phyloP scores from a whole-genome alignment of 768 basidiomycete genomes.

The Trametes coccinea region DNA sequence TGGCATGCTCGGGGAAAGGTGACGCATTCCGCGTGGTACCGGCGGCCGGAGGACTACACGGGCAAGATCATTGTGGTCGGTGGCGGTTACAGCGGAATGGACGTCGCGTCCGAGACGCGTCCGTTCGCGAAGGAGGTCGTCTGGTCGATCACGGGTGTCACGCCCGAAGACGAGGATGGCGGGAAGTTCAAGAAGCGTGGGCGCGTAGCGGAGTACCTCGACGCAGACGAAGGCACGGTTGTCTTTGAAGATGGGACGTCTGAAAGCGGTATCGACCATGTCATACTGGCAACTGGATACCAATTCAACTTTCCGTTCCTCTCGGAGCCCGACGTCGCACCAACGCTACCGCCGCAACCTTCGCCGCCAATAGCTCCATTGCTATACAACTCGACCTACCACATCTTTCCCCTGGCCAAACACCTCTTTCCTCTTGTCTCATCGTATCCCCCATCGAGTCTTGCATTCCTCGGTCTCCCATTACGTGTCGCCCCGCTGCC shows the following conservation, averaged over 20 bases:
- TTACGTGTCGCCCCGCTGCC: slow-evolving; percentile 70
- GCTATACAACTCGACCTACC: slow-evolving; percentile 63
- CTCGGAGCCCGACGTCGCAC: slow-evolving; percentile 36
- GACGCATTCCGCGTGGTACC: slow-evolving; percentile 69
- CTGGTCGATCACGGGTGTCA: slow-evolving; percentile 49
- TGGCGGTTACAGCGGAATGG: slow-evolving; percentile 62
- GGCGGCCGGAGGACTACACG: slow-evolving; percentile 43
- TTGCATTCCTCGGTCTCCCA: slow-evolving; percentile 69
- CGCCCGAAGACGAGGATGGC: slow-evolving; percentile 24
- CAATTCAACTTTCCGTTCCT: slow-evolving; percentile 69
- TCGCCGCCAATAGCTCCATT: slow-evolving; percentile 48
- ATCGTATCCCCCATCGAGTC: slow-evolving; percentile 47
- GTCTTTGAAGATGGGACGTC: slow-evolving; percentile 59
- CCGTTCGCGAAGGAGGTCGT: slow-evolving; percentile 47
- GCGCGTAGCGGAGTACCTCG: slow-evolving; percentile 39
- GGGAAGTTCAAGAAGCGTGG: slow-evolving; percentile 37
- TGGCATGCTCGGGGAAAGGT: slow-evolving; percentile 59
- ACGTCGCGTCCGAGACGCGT: slow-evolving; percentile 63
- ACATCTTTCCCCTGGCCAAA: slow-evolving; percentile 70
- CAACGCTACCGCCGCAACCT: slow-evolving; percentile 42
- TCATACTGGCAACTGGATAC: slow-evolving; percentile 80
- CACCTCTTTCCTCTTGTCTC: slow-evolving; percentile 62
- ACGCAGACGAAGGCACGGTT: slow-evolving; percentile 47
- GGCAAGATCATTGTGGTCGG: slow-evolving; percentile 48
- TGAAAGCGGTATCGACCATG: slow-evolving; percentile 58